Evolutionary conservation across 495 filamentous ascomycete genomes (phyloP).

Genomic region (Hypomontagnella monticulosa): DNA sequence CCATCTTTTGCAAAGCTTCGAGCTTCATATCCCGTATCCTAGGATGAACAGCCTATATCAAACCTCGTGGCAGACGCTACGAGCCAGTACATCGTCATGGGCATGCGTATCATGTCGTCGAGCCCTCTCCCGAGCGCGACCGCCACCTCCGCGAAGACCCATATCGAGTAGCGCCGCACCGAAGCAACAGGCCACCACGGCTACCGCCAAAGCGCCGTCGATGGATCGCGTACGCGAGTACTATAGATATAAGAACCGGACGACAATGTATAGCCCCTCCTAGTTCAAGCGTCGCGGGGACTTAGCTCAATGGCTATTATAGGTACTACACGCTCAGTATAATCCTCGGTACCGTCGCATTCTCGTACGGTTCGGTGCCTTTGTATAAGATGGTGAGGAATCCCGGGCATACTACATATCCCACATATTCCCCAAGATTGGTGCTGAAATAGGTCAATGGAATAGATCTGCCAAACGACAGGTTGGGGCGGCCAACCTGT

Average conservation of each 20-base stretch:
- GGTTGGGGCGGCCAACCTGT: constrained; percentile 96
- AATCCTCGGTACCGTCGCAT: constrained; percentile 87
- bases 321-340: constrained; percentile 87
- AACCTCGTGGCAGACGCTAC: constrained; percentile 33
- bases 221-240: constrained; percentile 66
- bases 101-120: constrained; percentile 45
- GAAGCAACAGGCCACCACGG: constrained; percentile 29
- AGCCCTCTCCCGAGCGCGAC: constrained; percentile 22
- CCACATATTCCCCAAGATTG: too few relatives aligned
- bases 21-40: constrained; percentile 10
- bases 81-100: constrained; percentile 39
- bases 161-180: constrained; percentile 36
- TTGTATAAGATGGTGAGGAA: constrained; percentile 91
- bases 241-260: constrained; percentile 67
- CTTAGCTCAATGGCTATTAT: constrained; percentile 31
- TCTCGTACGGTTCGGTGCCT: constrained; percentile 95
- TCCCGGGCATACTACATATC: too few relatives aligned
- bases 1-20: constrained; percentile 10
- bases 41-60: constrained; percentile 46
- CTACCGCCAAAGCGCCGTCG: constrained; percentile 46
- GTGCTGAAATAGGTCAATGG: too few relatives aligned
- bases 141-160: constrained; percentile 24
- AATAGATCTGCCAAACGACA: constrained; percentile 92
- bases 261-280: constrained; percentile 58
- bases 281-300: background rate